phyloP scores from a whole-genome alignment of 106 monocot genomes.

The Alisma plantagoaquatica region DNA sequence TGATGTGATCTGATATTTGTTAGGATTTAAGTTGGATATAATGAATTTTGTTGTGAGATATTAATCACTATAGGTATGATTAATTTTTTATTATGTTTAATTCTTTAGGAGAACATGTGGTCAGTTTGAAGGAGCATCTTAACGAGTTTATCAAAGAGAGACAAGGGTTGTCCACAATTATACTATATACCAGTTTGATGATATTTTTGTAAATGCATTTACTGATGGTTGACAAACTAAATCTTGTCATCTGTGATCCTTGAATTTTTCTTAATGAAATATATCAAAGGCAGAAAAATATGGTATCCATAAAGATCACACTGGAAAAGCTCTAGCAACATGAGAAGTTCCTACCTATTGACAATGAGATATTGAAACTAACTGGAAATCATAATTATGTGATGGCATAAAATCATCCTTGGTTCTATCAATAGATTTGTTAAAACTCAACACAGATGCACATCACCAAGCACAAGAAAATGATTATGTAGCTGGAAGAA shows the following conservation, averaged over 20 bases:
- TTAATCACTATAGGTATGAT: conserved; percentile 1
- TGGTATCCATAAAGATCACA: conserved; percentile 34
- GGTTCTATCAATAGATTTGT: conserved; percentile 1
- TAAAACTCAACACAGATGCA: conserved; percentile 26
- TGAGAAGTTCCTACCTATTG: conserved; percentile 42
- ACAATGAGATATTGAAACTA: conserved; percentile 80
- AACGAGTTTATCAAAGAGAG: conserved; percentile 74
- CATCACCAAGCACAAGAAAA: conserved; percentile 52
- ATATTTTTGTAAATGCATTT: neutral
- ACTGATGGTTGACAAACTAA: neutral
- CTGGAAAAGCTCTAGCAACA: conserved; percentile 47
- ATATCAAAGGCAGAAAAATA: conserved; percentile 48
- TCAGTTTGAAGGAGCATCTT: conserved; percentile 47
- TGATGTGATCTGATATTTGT: conserved; percentile 89
- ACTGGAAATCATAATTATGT: too few relatives aligned
- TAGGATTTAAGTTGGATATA: conserved; percentile 88
- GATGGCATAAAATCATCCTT: too few relatives aligned
- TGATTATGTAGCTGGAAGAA: conserved; percentile 66
- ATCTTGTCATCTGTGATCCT: conserved; percentile 1
- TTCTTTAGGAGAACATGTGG: conserved; percentile 35
- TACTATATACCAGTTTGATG: neutral
- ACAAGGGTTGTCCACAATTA: conserved; percentile 36
- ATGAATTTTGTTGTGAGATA: conserved; percentile 59
- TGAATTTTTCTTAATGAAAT: conserved; percentile 73
- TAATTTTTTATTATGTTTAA: too few relatives aligned